Evolutionary conservation across 306 rosid species (phyloP), one percentile per base, ranked within the genome.

Genomic region (Gleditsia sinensis): DNA sequence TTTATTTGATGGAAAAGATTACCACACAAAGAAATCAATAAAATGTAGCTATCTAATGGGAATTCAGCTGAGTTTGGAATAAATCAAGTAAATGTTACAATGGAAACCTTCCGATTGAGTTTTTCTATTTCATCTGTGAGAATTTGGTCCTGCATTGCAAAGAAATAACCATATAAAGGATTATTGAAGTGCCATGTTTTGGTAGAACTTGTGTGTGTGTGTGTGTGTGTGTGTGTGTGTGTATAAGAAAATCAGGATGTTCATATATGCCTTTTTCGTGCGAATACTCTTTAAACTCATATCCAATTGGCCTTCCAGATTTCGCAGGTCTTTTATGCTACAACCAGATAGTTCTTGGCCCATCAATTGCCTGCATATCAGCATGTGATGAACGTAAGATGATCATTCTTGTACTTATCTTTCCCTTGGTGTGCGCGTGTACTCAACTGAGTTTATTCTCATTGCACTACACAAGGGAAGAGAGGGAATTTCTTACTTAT

Each of bases 111-210:
- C 46, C 51, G 64, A 59, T 39, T 82, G 27, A 82, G 75, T 24
- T 82, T 83, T 49, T 85, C 65, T 37, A 84, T 82, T 77, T 84
- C 87, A 67, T 77, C 83, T 16, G 78, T 63, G 53, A 84, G 66
- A 46, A 75, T 57, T 40, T 84, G 84, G 28, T 84, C 88, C 87
- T 87, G 84, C 80, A 74, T 37, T 9, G 14, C 21, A 34, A 46
- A 61, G 13, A 37, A 37, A 34, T 42, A 42, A 40, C 1, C 60
- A 5, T 14, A 1, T 28, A 7, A 54, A 76, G 28, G 25, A n/a
- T 69, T 28, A 62, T 51, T 16, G 2, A 24, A 50, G 63, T 55
- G 45, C 17, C n/a, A 45, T 13, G 7, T n/a, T 45, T 43, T 0
- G 17, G 20, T 14, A 34, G 34, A 30, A 14, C 25, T n/a, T n/a